These are phyloP conservation scores for Tieghemostelium lacteum DNA, from an alignment of 78 protist genomes.

Conservation along the genomic window DNA sequence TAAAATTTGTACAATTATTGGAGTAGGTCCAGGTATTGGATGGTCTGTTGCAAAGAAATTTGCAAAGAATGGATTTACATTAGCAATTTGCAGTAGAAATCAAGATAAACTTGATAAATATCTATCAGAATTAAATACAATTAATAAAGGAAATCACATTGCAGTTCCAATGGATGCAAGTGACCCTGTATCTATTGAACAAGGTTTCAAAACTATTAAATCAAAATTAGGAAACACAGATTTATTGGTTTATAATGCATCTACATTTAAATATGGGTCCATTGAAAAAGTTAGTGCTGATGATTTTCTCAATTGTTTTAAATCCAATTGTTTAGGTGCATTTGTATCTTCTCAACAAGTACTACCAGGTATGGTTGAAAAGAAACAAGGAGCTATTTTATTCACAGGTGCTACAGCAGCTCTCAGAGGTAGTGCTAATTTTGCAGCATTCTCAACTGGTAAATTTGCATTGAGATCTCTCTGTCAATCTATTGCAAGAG, in stretches of 20 bases:
- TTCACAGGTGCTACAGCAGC: conserved; percentile 87
- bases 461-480: conserved; percentile 77
- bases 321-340: conserved; percentile 47
- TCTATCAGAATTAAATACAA: conserved; percentile 2
- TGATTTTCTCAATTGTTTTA: conserved; percentile 28
- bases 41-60: conserved; percentile 27
- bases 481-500: conserved; percentile 79
- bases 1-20: conserved; percentile 47
- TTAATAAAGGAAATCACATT: conserved; percentile 6
- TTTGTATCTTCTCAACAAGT: conserved; percentile 63
- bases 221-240: neutral
- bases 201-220: conserved; percentile 33
- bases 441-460: conserved; percentile 50
- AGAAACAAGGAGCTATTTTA: conserved; percentile 73
- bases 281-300: conserved; percentile 15
- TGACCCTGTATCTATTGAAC: neutral
- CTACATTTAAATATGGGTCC: neutral
- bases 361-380: conserved; percentile 41
- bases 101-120: conserved; percentile 21
- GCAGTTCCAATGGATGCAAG: conserved; percentile 29
- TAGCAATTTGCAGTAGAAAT: conserved; percentile 37
- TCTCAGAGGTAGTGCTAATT: conserved; percentile 46
- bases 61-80: conserved; percentile 67
- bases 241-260: conserved; percentile 40
- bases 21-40: conserved; percentile 75